Conservation (phyloP, 805 yeast genomes). For the Saccharomycopsis fibuligera region DNA sequence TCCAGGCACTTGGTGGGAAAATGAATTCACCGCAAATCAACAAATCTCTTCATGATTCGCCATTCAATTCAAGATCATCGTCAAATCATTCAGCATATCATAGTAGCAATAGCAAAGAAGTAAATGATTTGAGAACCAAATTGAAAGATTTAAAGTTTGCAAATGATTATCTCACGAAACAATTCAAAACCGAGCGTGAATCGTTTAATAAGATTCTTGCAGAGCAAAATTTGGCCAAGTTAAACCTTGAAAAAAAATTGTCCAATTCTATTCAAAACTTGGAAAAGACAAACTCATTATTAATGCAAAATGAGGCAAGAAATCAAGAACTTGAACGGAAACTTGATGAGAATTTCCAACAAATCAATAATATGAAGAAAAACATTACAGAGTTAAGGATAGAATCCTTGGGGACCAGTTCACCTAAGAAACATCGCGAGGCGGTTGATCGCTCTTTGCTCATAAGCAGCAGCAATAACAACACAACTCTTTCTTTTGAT, state of each 20-base stretch:
- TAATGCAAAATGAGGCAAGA: slow-evolving; percentile 14
- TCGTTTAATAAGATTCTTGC: slow-evolving; percentile 35
- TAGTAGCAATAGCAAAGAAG: slow-evolving; percentile 5
- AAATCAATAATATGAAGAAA: slow-evolving; percentile 34
- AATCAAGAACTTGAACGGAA: slow-evolving; percentile 16
- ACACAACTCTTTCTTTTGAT: background rate
- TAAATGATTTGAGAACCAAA: slow-evolving; percentile 36
- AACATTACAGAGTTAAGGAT: slow-evolving; percentile 33
- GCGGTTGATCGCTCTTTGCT: background rate
- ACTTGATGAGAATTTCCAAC: slow-evolving; percentile 30
- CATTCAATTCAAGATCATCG: slow-evolving; percentile 8
- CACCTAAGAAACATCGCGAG: background rate
- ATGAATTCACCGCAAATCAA: background rate
- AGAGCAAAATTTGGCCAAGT: slow-evolving; percentile 35
- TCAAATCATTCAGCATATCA: background rate
- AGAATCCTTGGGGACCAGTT: slow-evolving; percentile 31
- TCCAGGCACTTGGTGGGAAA: background rate
- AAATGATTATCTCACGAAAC: slow-evolving; percentile 40
- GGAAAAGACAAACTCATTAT: slow-evolving; percentile 17
- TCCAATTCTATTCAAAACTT: slow-evolving; percentile 16
- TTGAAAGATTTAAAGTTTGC: slow-evolving; percentile 40
- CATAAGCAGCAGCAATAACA: background rate
- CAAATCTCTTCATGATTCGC: background rate
- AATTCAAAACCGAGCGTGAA: slow-evolving; percentile 39
- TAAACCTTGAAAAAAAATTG: slow-evolving; percentile 33